phyloP scores from a whole-genome alignment of 768 basidiomycete species.

The Erythrobasidium yunnanense region DNA sequence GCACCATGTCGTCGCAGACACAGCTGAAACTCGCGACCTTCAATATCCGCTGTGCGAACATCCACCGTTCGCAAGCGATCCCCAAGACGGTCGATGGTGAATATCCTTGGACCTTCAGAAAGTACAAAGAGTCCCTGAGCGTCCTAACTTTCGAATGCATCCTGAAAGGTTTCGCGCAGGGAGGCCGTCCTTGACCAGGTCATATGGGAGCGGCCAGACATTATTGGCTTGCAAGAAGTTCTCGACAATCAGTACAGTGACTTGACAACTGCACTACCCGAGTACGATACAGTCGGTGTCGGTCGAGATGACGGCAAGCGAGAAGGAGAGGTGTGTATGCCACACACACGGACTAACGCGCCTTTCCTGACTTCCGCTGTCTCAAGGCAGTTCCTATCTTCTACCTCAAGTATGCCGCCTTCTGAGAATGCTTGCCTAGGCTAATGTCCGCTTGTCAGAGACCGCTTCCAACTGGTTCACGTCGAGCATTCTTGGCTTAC shows the following conservation, averaged over 20 bases:
- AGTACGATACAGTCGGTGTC: conserved; percentile 29
- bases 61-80: too few species aligned
- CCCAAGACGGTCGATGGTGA: too few species aligned
- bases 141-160: too few species aligned
- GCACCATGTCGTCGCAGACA: too few species aligned
- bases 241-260: conserved; percentile 29
- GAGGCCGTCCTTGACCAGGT: conserved; percentile 31
- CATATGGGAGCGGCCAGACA: conserved; percentile 28
- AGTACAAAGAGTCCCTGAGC: too few species aligned
- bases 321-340: conserved; percentile 9
- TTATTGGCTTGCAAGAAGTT: conserved; percentile 34
- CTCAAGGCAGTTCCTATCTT: conserved; percentile 33
- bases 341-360: not conserved
- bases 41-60: too few species aligned
- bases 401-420: conserved; percentile 22
- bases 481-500: conserved; percentile 41
- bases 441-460: not conserved
- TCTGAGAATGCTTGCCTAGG: not conserved
- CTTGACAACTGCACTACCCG: conserved; percentile 14
- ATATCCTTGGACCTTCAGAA: too few species aligned
- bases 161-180: too few species aligned
- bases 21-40: too few species aligned
- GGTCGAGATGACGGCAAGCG: conserved; percentile 24
- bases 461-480: conserved; percentile 33
- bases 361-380: not conserved